Evolutionary conservation across 345 rosid genomes (phyloP).

Genomic region (Populus ilicifolia): DNA sequence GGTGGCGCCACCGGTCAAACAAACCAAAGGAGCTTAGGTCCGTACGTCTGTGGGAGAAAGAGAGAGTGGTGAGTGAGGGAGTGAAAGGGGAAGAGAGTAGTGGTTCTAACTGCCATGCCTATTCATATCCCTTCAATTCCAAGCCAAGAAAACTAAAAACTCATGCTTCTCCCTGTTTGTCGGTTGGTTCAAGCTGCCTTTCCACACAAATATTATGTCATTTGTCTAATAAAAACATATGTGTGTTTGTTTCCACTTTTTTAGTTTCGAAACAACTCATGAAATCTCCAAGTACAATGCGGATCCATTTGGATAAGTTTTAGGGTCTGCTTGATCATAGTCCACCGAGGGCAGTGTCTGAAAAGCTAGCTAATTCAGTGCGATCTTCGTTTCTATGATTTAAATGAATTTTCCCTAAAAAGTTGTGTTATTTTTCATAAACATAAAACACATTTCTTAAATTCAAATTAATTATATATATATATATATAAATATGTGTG

Average conservation of each 20-base stretch:
- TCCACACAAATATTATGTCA: constrained; percentile 32
- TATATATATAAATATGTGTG: too few relatives aligned
- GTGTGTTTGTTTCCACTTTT: background rate
- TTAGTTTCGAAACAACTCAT: background rate
- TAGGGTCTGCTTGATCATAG: background rate
- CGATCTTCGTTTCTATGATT: background rate
- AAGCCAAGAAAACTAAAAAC: constrained; percentile 55
- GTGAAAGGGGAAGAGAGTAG: constrained; percentile 20
- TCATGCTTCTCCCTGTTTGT: constrained; percentile 50
- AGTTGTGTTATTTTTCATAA: background rate
- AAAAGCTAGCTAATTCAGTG: background rate
- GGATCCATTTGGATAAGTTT: background rate
- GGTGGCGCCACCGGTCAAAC: constrained; percentile 50
- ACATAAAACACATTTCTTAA: background rate
- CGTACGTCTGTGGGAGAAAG: constrained; percentile 22
- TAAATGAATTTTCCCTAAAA: background rate
- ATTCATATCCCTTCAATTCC: constrained; percentile 64
- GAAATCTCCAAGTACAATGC: background rate
- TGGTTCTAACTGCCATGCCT: constrained; percentile 53
- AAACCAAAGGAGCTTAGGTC: constrained; percentile 28
- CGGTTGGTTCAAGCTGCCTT: constrained; percentile 53
- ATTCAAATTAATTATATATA: background rate
- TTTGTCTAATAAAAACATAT: background rate
- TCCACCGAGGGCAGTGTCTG: background rate
- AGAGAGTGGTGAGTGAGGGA: constrained; percentile 10